Conservation (phyloP, 371 early-diverging fungal genomes). For the Rhizomucor miehei region DNA sequence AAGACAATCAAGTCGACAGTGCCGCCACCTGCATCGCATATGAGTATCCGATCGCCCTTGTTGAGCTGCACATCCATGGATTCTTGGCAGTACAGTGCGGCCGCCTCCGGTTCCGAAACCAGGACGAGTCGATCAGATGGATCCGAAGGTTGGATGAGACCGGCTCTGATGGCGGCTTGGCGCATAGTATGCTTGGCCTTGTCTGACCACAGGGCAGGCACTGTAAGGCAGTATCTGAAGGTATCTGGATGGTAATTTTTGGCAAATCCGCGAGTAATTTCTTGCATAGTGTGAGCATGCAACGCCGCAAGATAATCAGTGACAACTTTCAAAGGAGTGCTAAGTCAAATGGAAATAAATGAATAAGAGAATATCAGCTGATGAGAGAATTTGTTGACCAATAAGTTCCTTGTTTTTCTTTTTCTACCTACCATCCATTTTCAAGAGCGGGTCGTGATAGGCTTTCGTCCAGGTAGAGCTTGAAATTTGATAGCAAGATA, state of each 20-base stretch:
- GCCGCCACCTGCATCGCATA: slow-evolving; percentile 66
- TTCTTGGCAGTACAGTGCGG: slow-evolving; percentile 56
- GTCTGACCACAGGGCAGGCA: slow-evolving; percentile 53
- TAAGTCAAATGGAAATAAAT: slow-evolving; percentile 1
- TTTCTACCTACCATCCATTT: slow-evolving; percentile 26
- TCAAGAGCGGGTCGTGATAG: slow-evolving; percentile 34
- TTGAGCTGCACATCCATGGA: slow-evolving; percentile 48
- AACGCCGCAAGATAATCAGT: slow-evolving; percentile 38
- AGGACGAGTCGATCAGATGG: slow-evolving; percentile 51
- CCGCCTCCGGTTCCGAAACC: slow-evolving; percentile 62
- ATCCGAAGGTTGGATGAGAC: slow-evolving; percentile 40
- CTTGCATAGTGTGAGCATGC: slow-evolving; percentile 38
- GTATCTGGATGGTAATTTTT: slow-evolving; percentile 36
- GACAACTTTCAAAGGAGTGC: slow-evolving; percentile 29
- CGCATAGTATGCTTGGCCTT: slow-evolving; percentile 55
- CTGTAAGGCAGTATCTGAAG: slow-evolving; percentile 47
- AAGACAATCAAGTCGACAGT: slow-evolving; percentile 58
- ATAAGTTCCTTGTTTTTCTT: neutral
- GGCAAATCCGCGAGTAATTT: slow-evolving; percentile 41
- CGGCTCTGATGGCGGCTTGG: slow-evolving; percentile 52
- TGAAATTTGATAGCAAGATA: slow-evolving; percentile 49
- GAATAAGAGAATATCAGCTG: neutral
- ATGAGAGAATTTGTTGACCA: too few species aligned
- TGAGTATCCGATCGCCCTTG: slow-evolving; percentile 52
- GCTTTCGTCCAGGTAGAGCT: slow-evolving; percentile 50